These are phyloP conservation scores for Sugiyamaella americana DNA, from an alignment of 805 yeast species.

Conservation along the genomic window DNA sequence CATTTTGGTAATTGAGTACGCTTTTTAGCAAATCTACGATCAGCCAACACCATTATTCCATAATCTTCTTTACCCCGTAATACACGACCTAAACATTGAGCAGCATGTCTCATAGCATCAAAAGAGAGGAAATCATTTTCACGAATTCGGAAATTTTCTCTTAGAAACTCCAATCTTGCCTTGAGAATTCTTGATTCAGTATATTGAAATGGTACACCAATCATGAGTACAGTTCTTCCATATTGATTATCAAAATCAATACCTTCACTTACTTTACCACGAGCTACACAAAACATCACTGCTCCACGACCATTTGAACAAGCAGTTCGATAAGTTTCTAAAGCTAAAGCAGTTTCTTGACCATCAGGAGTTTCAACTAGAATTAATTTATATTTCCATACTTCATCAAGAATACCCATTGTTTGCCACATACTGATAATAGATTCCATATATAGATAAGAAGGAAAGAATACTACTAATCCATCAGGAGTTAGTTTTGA, in stretches of 20 bases:
- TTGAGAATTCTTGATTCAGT: slow-evolving; percentile 94
- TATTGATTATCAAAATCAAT: slow-evolving; percentile 98
- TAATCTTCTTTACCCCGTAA: slow-evolving; percentile 97
- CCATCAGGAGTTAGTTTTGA: slow-evolving; percentile 97
- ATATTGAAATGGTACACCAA: slow-evolving; percentile 98
- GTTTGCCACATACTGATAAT: slow-evolving; percentile 98
- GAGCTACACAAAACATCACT: slow-evolving; percentile 89
- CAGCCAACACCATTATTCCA: slow-evolving; percentile 98
- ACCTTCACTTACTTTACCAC: slow-evolving; percentile 98
- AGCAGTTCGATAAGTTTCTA: slow-evolving; percentile 93
- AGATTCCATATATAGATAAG: slow-evolving; percentile 95
- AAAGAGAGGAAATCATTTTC: slow-evolving; percentile 94
- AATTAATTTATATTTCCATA: slow-evolving; percentile 94
- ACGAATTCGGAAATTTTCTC: slow-evolving; percentile 87
- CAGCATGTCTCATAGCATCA: slow-evolving; percentile 99
- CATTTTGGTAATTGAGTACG: slow-evolving; percentile 89
- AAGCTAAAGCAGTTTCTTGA: slow-evolving; percentile 91
- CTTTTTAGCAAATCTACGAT: slow-evolving; percentile 82
- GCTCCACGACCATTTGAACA: slow-evolving; percentile 98
- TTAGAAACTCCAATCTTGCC: slow-evolving; percentile 86
- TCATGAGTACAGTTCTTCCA: slow-evolving; percentile 96
- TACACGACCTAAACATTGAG: slow-evolving; percentile 96
- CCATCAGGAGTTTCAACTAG: slow-evolving; percentile 98
- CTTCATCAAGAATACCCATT: slow-evolving; percentile 97
- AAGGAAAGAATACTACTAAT: slow-evolving; percentile 94